Evolutionary conservation across 805 yeast species (phyloP), one percentile per base, ranked within the genome.

Genomic region (Pichia membranifaciens): DNA sequence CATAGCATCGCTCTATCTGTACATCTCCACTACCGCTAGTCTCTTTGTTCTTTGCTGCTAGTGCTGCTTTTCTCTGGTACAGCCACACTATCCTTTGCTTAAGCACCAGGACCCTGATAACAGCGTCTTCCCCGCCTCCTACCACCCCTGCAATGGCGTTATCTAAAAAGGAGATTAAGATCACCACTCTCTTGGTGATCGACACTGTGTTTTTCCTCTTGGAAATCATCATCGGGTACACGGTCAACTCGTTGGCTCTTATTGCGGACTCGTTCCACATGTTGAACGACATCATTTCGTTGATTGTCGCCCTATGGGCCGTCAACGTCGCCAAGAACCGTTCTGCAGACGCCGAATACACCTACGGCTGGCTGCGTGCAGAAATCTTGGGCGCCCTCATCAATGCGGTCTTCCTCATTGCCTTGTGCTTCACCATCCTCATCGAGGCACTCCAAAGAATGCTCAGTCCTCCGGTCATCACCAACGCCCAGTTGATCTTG

Each of bases 291-390:
- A 87, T 91, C 47, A 81, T 91, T 50, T 88, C 97, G 1, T 72
- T 91, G 32, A 54, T 90, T 17, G 89, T 91, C 43, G 99, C 99
- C 0, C 70, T 90, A 29, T 91, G 97, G 97, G 99, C 99, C 0
- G 98, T 93, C 18, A 78, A 78, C 52, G 96, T 89, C 12, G 89
- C 96, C 45, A 84, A 84, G 57, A 79, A 79, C 35, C 78, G 81
- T 58, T 79, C 81, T 25, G 93, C 96, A 1, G 93, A 88, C 62
- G 83, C 93, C 3, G 82, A 82, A 49, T 91, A 87, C 69, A 93
- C 98, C 2, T 91, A 93, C 59, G 99, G 99, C 16, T 88, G 97
- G 96, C 95, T 91, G 65, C 76, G 99, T 56, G 98, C 98, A 5
- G 99, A 91, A 66, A 90, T 91, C 45, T 73, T 91, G 51, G 99